phyloP scores from a whole-genome alignment of 257 asterid species.

The Solanum acaule region DNA sequence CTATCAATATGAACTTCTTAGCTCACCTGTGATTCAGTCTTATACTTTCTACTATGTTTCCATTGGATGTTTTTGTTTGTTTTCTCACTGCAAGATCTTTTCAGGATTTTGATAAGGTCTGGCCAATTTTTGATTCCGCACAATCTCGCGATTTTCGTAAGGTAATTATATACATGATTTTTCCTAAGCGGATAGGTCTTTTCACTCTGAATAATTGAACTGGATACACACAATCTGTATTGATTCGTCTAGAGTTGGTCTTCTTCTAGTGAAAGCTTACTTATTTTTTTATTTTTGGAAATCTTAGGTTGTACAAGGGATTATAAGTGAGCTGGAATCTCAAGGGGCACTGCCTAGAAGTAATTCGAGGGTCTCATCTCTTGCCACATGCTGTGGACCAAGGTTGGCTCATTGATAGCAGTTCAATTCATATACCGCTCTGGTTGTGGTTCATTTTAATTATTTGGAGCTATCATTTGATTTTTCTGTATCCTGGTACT shows the following conservation, averaged over 20 bases:
- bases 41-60: background rate
- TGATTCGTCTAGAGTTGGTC: background rate
- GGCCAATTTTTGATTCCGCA: slow-evolving; percentile 99
- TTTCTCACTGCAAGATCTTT: slow-evolving; percentile 7
- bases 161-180: slow-evolving; percentile 25
- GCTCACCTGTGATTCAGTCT: background rate
- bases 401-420: slow-evolving; percentile 44
- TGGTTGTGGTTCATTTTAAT: background rate
- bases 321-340: slow-evolving; percentile 93
- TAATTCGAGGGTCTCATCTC: slow-evolving; percentile 98
- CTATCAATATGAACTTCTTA: background rate
- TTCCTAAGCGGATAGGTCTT: background rate
- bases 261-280: background rate
- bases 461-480: background rate
- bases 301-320: slow-evolving; percentile 88
- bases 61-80: background rate
- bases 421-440: background rate
- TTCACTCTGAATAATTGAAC: background rate
- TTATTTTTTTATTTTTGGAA: background rate
- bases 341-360: slow-evolving; percentile 99
- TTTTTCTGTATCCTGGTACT: background rate
- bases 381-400: slow-evolving; percentile 99
- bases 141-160: slow-evolving; percentile 99
- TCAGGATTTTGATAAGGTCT: slow-evolving; percentile 97
- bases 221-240: background rate